A percentile compares a stretch with the other conserved stretches of the same genome.
Evolutionary conservation across 177 flowering plant genomes (phyloP).

Genomic region (Vitis hybrid): DNA sequence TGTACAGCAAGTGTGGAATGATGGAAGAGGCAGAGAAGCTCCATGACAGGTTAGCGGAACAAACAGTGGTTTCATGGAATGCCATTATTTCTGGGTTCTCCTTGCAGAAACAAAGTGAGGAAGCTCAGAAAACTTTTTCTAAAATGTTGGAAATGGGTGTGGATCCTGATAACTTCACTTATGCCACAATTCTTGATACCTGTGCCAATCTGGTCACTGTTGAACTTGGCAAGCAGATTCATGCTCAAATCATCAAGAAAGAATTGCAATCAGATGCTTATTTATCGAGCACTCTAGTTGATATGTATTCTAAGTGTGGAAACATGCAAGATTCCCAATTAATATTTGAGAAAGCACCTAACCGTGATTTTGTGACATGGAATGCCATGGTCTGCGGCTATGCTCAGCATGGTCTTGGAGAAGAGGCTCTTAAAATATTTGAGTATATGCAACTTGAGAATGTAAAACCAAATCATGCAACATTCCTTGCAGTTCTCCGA

Average conservation of each 20-base stretch:
- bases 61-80: constrained; percentile 73
- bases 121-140: constrained; percentile 64
- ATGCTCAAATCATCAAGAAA: constrained; percentile 76
- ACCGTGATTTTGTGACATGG: constrained; percentile 81
- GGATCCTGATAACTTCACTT: constrained; percentile 80
- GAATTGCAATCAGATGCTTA: constrained; percentile 66
- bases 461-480: constrained; percentile 75
- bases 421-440: constrained; percentile 60
- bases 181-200: constrained; percentile 81
- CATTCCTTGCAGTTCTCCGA: constrained; percentile 75
- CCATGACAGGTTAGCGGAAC: constrained; percentile 48
- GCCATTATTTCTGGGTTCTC: constrained; percentile 79
- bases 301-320: constrained; percentile 94
- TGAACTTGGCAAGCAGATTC: constrained; percentile 83
- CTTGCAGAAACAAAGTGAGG: constrained; percentile 60
- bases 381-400: constrained; percentile 79
- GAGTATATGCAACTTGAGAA: constrained; percentile 55
- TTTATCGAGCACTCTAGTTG: constrained; percentile 77
- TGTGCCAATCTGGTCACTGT: constrained; percentile 79
- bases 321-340: constrained; percentile 64
- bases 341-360: constrained; percentile 58
- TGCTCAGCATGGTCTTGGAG: constrained; percentile 80
- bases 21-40: constrained; percentile 73
- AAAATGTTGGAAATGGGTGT: constrained; percentile 62
- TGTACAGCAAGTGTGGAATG: constrained; percentile 79